phyloP scores from a whole-genome alignment of 192 early-diverging fungal genomes.

The Obelidium mucronatum region DNA sequence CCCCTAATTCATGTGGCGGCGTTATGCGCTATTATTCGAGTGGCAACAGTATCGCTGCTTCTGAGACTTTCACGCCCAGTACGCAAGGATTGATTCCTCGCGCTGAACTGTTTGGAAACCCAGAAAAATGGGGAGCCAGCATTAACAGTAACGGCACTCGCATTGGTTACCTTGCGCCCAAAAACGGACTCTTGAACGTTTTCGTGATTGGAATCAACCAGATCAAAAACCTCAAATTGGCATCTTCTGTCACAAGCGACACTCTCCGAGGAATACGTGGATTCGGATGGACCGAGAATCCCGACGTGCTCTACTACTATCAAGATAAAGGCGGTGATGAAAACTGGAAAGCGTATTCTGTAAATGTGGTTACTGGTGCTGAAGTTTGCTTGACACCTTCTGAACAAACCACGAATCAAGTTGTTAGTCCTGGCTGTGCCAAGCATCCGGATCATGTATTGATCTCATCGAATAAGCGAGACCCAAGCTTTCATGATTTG shows the following conservation, averaged over 20 bases:
- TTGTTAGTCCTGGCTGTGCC: constrained; percentile 17
- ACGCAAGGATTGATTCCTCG: no score
- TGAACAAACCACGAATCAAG: background rate
- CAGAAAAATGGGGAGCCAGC: background rate
- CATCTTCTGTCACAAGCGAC: constrained; percentile 41
- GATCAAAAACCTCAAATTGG: constrained; percentile 22
- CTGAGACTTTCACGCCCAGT: no score
- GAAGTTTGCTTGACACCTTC: constrained; percentile 16
- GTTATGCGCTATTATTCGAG: no score
- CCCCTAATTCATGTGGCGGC: no score
- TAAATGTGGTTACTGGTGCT: constrained; percentile 20
- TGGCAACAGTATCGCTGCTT: no score
- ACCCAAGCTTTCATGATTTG: constrained; percentile 37
- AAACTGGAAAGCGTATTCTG: constrained; percentile 15
- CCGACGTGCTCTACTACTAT: constrained; percentile 36
- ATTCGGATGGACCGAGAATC: constrained; percentile 42
- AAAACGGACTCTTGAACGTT: constrained; percentile 42
- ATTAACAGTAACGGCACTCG: constrained; percentile 25
- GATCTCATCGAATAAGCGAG: constrained; percentile 41
- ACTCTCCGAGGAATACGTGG: constrained; percentile 35
- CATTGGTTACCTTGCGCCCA: constrained; percentile 44
- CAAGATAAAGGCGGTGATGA: constrained; percentile 49
- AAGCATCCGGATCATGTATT: constrained; percentile 39
- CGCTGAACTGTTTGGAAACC: constrained; percentile 21
- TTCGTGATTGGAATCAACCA: constrained; percentile 20